Percentiles rank a stretch among this genome's conserved stretches.
phyloP scores from a whole-genome alignment of 805 yeast species.

The Saccharomycopsis schoenii region DNA sequence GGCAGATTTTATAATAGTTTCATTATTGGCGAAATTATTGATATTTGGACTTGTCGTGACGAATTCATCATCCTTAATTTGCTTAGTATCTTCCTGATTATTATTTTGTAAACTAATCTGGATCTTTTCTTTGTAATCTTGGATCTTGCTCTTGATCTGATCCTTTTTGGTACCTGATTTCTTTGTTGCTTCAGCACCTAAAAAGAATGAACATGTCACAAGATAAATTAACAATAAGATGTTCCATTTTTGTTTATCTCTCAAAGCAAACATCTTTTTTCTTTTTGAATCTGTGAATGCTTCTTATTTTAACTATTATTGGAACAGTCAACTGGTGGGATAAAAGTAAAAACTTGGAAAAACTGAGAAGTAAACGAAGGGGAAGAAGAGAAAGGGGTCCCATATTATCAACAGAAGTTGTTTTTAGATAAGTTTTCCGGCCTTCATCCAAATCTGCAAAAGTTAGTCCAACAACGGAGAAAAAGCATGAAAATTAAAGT shows the following conservation, averaged over 20 bases:
- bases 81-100: neutral
- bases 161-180: neutral
- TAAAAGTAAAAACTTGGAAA: no score
- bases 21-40: neutral
- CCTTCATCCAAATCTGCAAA: neutral
- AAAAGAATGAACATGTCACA: neutral
- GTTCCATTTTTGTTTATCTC: neutral
- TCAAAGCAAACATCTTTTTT: neutral
- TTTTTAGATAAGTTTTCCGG: no score
- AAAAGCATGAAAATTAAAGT: neutral
- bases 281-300: neutral
- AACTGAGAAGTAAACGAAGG: neutral
- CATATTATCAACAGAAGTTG: no score
- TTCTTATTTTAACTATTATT: no score
- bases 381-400: neutral
- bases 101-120: neutral
- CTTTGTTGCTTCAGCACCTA: neutral
- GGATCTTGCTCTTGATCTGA: neutral
- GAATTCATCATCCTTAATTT: neutral
- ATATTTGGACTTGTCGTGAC: neutral
- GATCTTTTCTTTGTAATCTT: neutral
- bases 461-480: neutral
- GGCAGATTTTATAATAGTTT: neutral
- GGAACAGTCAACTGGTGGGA: no score
- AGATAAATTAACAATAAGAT: neutral